These are phyloP conservation scores for Colletotrichum sp. DNA, from an alignment of 2,329 filamentous ascomycete species.

Conservation along the genomic window DNA sequence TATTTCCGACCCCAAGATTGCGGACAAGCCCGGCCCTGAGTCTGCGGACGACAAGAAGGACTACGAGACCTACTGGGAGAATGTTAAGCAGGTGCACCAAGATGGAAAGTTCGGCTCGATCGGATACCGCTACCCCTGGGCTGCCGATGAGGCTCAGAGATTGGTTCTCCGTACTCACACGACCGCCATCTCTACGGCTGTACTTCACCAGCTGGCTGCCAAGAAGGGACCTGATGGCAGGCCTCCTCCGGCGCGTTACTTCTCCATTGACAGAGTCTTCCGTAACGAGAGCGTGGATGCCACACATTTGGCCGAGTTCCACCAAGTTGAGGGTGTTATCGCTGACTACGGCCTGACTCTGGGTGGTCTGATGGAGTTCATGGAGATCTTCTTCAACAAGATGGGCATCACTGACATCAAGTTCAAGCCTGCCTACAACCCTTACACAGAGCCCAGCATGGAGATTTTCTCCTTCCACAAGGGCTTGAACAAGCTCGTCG, in stretches of 20 bases:
- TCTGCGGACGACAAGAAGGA: conserved; percentile 64
- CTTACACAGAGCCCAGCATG: conserved; percentile 95
- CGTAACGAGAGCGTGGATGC: conserved; percentile 97
- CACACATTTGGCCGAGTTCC: conserved; percentile 96
- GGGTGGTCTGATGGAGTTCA: conserved; percentile 90
- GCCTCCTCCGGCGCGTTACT: conserved; percentile 81
- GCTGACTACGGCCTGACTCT: conserved; percentile 93
- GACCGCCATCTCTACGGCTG: conserved; percentile 87
- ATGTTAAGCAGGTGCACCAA: conserved; percentile 87
- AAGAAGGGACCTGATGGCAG: conserved; percentile 75
- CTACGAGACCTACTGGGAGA: conserved; percentile 87
- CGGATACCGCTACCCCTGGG: conserved; percentile 96
- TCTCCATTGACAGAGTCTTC: conserved; percentile 98
- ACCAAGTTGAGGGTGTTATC: conserved; percentile 98
- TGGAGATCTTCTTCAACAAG: conserved; percentile 94
- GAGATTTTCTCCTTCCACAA: conserved; percentile 97
- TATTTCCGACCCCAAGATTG: conserved; percentile 84
- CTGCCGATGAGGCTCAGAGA: conserved; percentile 81
- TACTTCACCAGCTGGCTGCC: conserved; percentile 87
- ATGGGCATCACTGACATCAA: conserved; percentile 87
- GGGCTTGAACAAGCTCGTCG: conserved; percentile 87
- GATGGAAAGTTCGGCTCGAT: conserved; percentile 92
- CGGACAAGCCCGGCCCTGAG: conserved; percentile 69
- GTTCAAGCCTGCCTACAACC: conserved; percentile 98
- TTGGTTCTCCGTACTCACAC: conserved; percentile 96